These are phyloP conservation scores for Wickerhamiella cacticola DNA, from an alignment of 805 yeast species.

Conservation along the genomic window DNA sequence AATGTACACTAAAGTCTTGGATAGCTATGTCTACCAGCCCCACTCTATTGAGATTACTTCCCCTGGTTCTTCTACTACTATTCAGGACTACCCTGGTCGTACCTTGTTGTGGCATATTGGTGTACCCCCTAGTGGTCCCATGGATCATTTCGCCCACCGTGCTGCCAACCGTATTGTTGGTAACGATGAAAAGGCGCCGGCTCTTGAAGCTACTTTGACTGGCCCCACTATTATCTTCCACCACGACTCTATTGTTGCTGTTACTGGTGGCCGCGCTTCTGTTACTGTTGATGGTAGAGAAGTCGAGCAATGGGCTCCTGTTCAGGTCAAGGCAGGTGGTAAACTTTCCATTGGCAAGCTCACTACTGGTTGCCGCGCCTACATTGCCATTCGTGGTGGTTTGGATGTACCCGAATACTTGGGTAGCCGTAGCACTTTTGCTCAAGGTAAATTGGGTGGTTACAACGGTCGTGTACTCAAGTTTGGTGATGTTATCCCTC, in stretches of 20 bases:
- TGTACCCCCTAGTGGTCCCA: constrained; percentile 98
- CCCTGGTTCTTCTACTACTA: constrained; percentile 94
- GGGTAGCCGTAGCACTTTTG: constrained; percentile 95
- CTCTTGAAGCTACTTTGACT: constrained; percentile 72
- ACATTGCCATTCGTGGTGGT: constrained; percentile 84
- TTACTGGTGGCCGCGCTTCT: constrained; percentile 74
- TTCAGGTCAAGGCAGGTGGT: constrained; percentile 61
- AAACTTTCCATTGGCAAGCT: constrained; percentile 71
- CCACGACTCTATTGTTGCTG: constrained; percentile 59
- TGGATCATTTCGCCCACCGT: constrained; percentile 87
- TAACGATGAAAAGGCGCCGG: constrained; percentile 70
- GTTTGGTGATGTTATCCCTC: constrained; percentile 80
- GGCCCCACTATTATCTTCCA: constrained; percentile 87
- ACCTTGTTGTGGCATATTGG: constrained; percentile 78
- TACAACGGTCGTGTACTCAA: constrained; percentile 85
- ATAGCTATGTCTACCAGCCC: constrained; percentile 65
- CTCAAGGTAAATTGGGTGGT: constrained; percentile 84
- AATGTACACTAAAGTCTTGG: constrained; percentile 80
- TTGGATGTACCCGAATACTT: constrained; percentile 87
- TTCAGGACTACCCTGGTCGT: constrained; percentile 93
- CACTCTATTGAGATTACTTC: constrained; percentile 70
- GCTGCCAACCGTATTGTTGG: constrained; percentile 87
- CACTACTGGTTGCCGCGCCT: constrained; percentile 73
- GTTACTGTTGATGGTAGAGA: constrained; percentile 52
- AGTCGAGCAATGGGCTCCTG: constrained; percentile 59